Evolutionary conservation across 192 early-diverging fungal species (phyloP).

Genomic region (Backusella luteola): DNA sequence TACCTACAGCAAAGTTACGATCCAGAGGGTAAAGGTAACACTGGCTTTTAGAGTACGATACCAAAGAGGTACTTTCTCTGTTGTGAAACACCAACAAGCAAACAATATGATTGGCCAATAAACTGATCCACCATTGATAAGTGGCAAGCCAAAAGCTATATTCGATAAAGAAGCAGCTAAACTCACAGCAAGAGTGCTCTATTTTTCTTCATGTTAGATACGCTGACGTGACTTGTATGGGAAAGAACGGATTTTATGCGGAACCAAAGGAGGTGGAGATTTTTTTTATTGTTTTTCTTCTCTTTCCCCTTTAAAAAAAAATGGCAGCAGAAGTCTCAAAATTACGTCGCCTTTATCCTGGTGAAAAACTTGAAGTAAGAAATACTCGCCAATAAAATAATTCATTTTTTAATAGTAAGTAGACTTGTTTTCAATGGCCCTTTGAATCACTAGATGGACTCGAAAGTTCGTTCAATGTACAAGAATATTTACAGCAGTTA

Average conservation of each 20-base stretch:
- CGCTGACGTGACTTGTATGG: background rate
- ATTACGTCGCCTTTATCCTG: slow-evolving; percentile 29
- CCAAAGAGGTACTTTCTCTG: too few relatives aligned
- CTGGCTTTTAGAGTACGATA: too few relatives aligned
- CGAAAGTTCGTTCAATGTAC: slow-evolving; percentile 69
- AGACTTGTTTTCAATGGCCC: slow-evolving; percentile 52
- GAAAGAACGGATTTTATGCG: background rate
- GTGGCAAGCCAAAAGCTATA: too few relatives aligned
- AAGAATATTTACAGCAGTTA: slow-evolving; percentile 78
- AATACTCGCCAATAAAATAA: background rate
- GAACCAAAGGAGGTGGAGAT: background rate
- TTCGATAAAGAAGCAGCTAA: too few relatives aligned
- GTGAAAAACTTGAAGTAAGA: slow-evolving; percentile 29
- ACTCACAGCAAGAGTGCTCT: too few relatives aligned
- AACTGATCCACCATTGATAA: too few relatives aligned
- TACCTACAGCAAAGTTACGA: too few relatives aligned
- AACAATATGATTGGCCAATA: too few relatives aligned
- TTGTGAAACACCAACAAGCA: too few relatives aligned
- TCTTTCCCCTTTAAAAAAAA: background rate
- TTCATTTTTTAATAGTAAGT: background rate
- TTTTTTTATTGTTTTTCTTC: background rate
- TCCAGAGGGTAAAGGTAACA: too few relatives aligned
- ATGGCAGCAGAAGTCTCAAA: slow-evolving; percentile 1
- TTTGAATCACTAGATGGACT: slow-evolving; percentile 56
- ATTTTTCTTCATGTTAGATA: background rate